phyloP scores from a whole-genome alignment of 495 filamentous ascomycete species.

The Parachaetomium inaequale region DNA sequence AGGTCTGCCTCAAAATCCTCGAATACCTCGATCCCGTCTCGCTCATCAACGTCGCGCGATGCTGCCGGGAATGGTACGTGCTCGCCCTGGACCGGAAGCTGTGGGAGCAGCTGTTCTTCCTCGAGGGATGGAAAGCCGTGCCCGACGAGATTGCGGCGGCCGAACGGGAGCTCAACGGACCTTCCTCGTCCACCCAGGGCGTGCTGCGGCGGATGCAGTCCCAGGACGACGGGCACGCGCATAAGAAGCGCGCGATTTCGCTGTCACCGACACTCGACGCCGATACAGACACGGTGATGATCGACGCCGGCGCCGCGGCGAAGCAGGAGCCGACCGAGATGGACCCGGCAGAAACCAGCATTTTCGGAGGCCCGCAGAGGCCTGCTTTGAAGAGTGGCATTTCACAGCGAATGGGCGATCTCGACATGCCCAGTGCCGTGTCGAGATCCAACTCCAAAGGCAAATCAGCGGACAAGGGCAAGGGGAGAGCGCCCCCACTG shows the following conservation, averaged over 20 bases:
- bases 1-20: slow-evolving; percentile 84
- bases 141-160: slow-evolving; percentile 60
- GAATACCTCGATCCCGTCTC: slow-evolving; percentile 75
- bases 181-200: slow-evolving; percentile 17
- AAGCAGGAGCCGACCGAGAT: slow-evolving; percentile 31
- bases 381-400: slow-evolving; percentile 11
- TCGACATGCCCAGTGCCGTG: slow-evolving; percentile 18
- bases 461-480: slow-evolving; percentile 32
- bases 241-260: slow-evolving; percentile 48
- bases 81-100: slow-evolving; percentile 79
- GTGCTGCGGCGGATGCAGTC: slow-evolving; percentile 32
- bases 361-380: slow-evolving; percentile 35
- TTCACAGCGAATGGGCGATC: slow-evolving; percentile 18
- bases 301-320: slow-evolving; percentile 31
- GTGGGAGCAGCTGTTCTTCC: slow-evolving; percentile 76
- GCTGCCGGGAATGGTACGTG: slow-evolving; percentile 76
- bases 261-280: slow-evolving; percentile 30
- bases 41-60: slow-evolving; percentile 70
- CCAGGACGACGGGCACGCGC: slow-evolving; percentile 39
- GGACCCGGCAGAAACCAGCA: slow-evolving; percentile 30
- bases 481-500: slow-evolving; percentile 25
- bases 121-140: slow-evolving; percentile 81
- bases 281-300: slow-evolving; percentile 48
- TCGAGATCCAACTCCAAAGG: slow-evolving; percentile 18
- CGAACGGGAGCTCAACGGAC: slow-evolving; percentile 55